Evolutionary conservation across 2,329 filamentous ascomycete species (phyloP), one percentile per base, ranked within the genome.

Genomic region (Verticillium dahliae): DNA sequence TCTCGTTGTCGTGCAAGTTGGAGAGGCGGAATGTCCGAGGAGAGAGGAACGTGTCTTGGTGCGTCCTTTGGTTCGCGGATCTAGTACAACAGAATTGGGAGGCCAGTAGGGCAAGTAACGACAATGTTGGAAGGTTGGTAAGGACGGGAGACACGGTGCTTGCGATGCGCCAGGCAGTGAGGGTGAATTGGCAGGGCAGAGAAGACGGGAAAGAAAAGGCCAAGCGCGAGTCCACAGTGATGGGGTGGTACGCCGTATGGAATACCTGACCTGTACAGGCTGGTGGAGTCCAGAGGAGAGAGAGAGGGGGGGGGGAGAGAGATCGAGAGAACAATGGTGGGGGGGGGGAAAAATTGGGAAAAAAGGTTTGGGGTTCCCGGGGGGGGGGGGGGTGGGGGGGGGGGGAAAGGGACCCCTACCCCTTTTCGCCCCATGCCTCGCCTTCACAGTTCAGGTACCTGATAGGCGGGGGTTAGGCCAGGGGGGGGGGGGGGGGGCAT

Each of bases 121-220:
- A 27, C 54, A 45, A 57, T 34, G 58, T 45, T 52, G 58, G 61
- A 55, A 39, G 45, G 55, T 61, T 56, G 64, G 58, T 50, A 56
- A 60, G 62, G 60, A 62, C 54, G 62, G 58, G 58, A 62, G 61
- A 54, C 56, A 54, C 37, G 56, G 50, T 61, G 50, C 34, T 52
- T 22, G 45, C 45, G 45, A 52, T 52, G 45, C 45, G 45, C 45
- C 45, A 52, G 45, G 45, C 45, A 52, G 18, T 52, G 45, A 52
- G 22, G 45, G 22, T 52, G 45, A 18, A 52, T 52, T 52, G 45
- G 45, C 45, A 52, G 45, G 45, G 45, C 45, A 52, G 45, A 52
- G 45, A 22, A 55, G 58, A 38, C 38, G 41, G 52, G 57, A 34
- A 60, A 34, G 39, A 41, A 59, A 59, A 59, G 41, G 58, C 34